Evolutionary conservation across 2,329 filamentous ascomycete species (phyloP).

Genomic region (Fusarium goolgardi): DNA sequence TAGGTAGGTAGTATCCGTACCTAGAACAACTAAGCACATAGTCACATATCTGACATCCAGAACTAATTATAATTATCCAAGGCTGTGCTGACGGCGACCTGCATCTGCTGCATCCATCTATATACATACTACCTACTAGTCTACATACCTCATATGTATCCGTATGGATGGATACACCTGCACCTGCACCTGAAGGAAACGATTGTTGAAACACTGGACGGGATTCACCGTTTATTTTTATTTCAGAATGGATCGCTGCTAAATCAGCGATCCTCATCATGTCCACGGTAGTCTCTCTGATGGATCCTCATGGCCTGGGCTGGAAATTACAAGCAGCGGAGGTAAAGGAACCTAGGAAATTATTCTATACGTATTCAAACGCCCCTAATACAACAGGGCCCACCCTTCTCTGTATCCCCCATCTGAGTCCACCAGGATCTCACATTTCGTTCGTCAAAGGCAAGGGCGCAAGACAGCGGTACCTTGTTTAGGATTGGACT

Average conservation of each 20-base stretch:
- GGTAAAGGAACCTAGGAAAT: slow-evolving; percentile 16
- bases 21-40: slow-evolving; percentile 1
- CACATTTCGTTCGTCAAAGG: slow-evolving; percentile 31
- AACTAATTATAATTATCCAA: slow-evolving; percentile 26
- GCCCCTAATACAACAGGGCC: slow-evolving; percentile 39
- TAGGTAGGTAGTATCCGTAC: background rate
- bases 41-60: background rate
- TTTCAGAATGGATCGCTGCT: slow-evolving; percentile 30
- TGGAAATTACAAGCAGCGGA: slow-evolving; percentile 38
- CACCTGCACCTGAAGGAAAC: slow-evolving; percentile 22
- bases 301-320: slow-evolving; percentile 37
- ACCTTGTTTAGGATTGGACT: slow-evolving; percentile 19
- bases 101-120: slow-evolving; percentile 18
- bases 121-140: background rate
- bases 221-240: slow-evolving; percentile 39
- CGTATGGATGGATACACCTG: background rate
- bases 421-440: slow-evolving; percentile 31
- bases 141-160: background rate
- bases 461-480: slow-evolving; percentile 22
- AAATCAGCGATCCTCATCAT: slow-evolving; percentile 8
- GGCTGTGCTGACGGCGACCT: slow-evolving; percentile 38
- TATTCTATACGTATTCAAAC: slow-evolving; percentile 32
- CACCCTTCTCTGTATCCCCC: slow-evolving; percentile 27
- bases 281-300: slow-evolving; percentile 2
- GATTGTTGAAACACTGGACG: slow-evolving; percentile 34